Evolutionary conservation across 164 flowering plant species (phyloP).

Genomic region (Brasenia schreberi): DNA sequence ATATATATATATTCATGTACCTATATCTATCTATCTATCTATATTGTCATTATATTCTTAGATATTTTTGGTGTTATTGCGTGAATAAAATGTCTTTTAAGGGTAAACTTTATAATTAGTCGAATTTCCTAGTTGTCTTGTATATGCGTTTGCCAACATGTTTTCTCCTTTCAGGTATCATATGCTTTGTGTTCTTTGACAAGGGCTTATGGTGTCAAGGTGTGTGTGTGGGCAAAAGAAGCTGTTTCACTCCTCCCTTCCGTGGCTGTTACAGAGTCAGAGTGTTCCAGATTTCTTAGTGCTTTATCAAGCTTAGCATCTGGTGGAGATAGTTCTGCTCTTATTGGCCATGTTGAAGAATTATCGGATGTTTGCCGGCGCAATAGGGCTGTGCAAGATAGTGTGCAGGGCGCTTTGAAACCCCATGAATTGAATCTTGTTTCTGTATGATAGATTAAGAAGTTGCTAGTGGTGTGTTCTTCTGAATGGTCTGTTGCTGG

Average conservation of each 20-base stretch:
- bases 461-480: not conserved
- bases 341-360: slow-evolving; percentile 58
- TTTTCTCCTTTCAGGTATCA: slow-evolving; percentile 35
- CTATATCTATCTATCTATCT: too few species aligned
- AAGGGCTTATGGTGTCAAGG: slow-evolving; percentile 47
- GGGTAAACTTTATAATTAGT: too few species aligned
- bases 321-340: slow-evolving; percentile 37
- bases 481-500: not conserved
- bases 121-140: too few species aligned
- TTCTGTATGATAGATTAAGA: slow-evolving; percentile 29
- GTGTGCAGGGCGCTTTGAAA: slow-evolving; percentile 83
- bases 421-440: slow-evolving; percentile 62
- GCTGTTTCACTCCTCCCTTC: slow-evolving; percentile 54
- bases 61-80: too few species aligned
- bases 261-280: slow-evolving; percentile 68
- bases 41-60: too few species aligned
- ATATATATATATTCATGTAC: too few species aligned
- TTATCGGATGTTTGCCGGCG: slow-evolving; percentile 88
- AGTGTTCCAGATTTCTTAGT: slow-evolving; percentile 57
- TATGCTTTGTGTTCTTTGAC: slow-evolving; percentile 55
- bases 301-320: slow-evolving; percentile 68
- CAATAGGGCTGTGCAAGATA: slow-evolving; percentile 84
- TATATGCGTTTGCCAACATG: not conserved
- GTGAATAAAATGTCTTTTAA: too few species aligned
- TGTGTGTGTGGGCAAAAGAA: slow-evolving; percentile 78